Conservation (phyloP, 179 eudicot genomes). For the Camellia oleifera region DNA sequence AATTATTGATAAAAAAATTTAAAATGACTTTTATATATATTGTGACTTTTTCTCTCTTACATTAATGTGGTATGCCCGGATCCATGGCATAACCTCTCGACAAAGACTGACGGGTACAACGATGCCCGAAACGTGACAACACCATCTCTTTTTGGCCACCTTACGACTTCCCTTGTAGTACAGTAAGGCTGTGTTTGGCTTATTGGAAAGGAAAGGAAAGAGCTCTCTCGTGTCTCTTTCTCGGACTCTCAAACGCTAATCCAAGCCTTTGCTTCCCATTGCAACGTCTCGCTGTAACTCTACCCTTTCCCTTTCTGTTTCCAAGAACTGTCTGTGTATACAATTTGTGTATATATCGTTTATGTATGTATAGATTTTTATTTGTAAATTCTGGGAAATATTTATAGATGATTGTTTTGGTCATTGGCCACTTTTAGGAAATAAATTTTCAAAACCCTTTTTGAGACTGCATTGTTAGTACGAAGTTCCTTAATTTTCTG, state of each 20-base stretch:
- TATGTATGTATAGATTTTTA: background rate
- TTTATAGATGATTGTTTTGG: background rate
- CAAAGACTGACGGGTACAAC: background rate
- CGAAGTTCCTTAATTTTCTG: background rate
- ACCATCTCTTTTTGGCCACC: background rate
- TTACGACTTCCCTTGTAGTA: background rate
- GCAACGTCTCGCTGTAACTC: background rate
- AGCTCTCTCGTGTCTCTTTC: background rate
- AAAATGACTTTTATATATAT: no score
- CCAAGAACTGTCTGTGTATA: background rate
- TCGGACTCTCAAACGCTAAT: background rate
- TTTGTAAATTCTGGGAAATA: no score
- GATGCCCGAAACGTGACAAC: background rate
- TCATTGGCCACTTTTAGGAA: background rate
- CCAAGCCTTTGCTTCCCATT: background rate
- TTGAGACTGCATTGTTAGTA: background rate
- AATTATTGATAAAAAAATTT: no score
- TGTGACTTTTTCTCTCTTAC: no score
- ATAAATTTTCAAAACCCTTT: background rate
- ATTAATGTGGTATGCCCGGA: no score
- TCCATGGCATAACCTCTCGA: background rate
- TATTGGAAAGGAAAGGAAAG: no score
- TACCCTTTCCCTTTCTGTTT: no score
- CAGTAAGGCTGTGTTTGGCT: background rate
- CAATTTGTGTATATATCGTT: background rate